Conservation (phyloP, 106 monocot species). For the Dioscorea zingiberensis region DNA sequence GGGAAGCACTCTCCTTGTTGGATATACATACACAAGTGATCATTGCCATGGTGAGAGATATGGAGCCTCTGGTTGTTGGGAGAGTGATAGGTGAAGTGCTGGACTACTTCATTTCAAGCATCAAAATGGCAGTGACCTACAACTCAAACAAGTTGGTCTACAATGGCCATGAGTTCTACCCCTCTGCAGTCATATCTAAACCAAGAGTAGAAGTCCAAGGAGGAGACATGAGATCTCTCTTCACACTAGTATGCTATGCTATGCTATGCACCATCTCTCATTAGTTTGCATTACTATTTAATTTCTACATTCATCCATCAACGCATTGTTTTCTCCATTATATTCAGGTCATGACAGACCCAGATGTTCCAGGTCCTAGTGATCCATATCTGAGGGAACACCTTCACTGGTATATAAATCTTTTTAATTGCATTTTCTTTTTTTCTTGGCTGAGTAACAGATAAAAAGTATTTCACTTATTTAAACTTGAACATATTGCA, state of each 20-base stretch:
- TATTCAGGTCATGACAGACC: constrained; percentile 45
- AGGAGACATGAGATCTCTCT: constrained; percentile 35
- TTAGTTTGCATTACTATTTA: too few species aligned
- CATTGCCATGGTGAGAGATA: constrained; percentile 18
- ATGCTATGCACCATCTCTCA: not conserved
- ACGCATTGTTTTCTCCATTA: not conserved
- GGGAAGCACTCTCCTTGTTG: too few species aligned
- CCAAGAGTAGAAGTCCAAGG: constrained; percentile 37
- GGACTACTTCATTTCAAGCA: constrained; percentile 26
- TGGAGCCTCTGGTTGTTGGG: constrained; percentile 36
- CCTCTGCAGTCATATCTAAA: constrained; percentile 20
- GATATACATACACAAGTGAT: too few species aligned
- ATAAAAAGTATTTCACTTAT: too few species aligned
- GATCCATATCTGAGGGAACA: constrained; percentile 54
- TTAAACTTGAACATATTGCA: too few species aligned
- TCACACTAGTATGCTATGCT: constrained; percentile 23
- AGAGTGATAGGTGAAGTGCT: constrained; percentile 48
- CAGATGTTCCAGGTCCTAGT: constrained; percentile 48
- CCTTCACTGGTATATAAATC: constrained; percentile 30
- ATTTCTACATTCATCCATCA: too few species aligned
- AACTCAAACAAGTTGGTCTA: constrained; percentile 32
- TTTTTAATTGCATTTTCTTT: too few species aligned
- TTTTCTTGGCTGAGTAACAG: too few species aligned
- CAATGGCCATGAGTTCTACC: constrained; percentile 49
- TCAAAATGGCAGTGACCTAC: constrained; percentile 45